Evolutionary conservation across 257 asterid genomes (phyloP).

Genomic region (Solanum etuberosum): DNA sequence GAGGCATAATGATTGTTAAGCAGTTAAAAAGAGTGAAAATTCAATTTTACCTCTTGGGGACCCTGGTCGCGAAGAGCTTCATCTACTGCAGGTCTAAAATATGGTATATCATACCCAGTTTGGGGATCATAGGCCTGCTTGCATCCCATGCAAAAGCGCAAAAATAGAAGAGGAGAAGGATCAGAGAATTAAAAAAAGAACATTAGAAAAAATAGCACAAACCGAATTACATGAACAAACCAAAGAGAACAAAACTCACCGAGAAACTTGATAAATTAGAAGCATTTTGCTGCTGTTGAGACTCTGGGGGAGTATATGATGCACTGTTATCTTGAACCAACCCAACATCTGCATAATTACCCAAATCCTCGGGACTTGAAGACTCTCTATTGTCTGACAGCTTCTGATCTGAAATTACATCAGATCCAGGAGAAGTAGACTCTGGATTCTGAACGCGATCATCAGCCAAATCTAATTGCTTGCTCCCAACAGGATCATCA

Average conservation of each 20-base stretch:
- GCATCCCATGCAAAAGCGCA: conserved; percentile 8
- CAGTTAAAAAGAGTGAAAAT: not conserved
- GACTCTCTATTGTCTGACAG: conserved; percentile 38
- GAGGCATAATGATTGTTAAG: not conserved
- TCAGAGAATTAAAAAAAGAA: not conserved
- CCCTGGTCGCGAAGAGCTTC: conserved; percentile 64
- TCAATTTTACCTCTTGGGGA: conserved; percentile 63
- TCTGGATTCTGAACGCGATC: conserved; percentile 49
- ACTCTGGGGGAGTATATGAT: conserved; percentile 45
- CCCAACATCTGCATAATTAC: conserved; percentile 52
- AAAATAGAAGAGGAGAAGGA: not conserved
- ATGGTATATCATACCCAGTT: conserved; percentile 68
- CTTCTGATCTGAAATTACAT: conserved; percentile 32
- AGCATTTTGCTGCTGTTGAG: conserved; percentile 54
- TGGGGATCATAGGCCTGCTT: conserved; percentile 81
- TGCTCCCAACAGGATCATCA: conserved; percentile 39
- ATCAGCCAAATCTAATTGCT: conserved; percentile 36
- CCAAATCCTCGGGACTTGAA: conserved; percentile 39
- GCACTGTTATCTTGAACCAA: conserved; percentile 47
- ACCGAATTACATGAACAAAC: not conserved
- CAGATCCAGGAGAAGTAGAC: conserved; percentile 61
- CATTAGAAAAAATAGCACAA: not conserved
- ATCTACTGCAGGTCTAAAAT: conserved; percentile 68
- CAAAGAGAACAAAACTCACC: conserved; percentile 29
- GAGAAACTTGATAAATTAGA: conserved; percentile 65